Percentiles rank a stretch among this genome's conserved stretches.
Evolutionary conservation across 495 filamentous ascomycete species (phyloP).

Genomic region (Astrothelium macrocarpum): DNA sequence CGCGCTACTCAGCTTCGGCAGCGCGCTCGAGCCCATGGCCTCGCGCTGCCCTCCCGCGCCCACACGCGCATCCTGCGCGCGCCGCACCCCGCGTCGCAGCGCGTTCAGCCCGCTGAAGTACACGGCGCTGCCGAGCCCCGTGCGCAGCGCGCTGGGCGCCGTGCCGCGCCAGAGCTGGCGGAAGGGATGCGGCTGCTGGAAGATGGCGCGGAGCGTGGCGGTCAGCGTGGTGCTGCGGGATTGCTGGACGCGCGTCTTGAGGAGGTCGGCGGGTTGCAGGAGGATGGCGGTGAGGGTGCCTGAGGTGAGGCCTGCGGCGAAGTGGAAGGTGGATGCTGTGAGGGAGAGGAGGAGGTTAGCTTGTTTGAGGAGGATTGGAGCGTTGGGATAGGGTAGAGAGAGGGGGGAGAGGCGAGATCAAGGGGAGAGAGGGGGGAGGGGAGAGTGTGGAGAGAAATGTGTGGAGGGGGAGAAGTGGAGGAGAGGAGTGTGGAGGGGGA

Average conservation of each 20-base stretch:
- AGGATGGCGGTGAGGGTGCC: conserved; percentile 80
- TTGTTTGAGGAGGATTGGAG: neutral
- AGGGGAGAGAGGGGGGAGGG: neutral
- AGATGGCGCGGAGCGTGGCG: conserved; percentile 59
- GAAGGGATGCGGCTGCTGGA: conserved; percentile 50
- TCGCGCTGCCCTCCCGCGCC: neutral
- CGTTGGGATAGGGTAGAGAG: neutral
- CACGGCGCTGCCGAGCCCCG: conserved; percentile 82
- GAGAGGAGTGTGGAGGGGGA: neutral
- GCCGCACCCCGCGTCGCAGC: conserved; percentile 54
- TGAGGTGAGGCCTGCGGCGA: conserved; percentile 77
- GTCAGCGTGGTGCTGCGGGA: conserved; percentile 52
- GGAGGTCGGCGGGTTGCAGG: conserved; percentile 89
- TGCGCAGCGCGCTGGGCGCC: conserved; percentile 80
- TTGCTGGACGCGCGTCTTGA: conserved; percentile 93
- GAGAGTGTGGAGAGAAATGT: neutral
- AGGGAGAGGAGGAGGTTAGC: conserved; percentile 17
- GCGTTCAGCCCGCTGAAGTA: conserved; percentile 89
- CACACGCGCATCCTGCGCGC: conserved; percentile 20
- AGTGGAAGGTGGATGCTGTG: conserved; percentile 54
- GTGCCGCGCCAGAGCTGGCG: conserved; percentile 90
- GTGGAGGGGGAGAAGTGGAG: neutral
- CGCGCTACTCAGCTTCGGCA: conserved; percentile 75
- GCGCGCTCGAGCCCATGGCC: conserved; percentile 38
- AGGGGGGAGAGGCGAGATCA: neutral